phyloP scores from a whole-genome alignment of 805 yeast genomes.

The Zygotorulaspora danielsina region DNA sequence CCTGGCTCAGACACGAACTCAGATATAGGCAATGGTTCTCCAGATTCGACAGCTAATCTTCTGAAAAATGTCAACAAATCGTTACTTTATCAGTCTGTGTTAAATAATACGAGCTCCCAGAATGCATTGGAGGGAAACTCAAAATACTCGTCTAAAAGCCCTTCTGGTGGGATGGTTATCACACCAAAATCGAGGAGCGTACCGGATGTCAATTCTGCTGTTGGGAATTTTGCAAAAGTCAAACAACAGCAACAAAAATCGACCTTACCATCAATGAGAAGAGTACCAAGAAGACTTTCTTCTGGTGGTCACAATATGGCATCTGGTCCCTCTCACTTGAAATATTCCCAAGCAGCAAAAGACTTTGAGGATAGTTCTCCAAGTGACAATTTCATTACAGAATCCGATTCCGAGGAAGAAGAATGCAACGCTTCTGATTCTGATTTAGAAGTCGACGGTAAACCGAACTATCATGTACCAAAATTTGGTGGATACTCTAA shows the following conservation, averaged over 20 bases:
- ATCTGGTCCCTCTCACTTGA: constrained; percentile 18
- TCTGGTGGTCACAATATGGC: constrained; percentile 5
- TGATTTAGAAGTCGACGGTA: constrained; percentile 24
- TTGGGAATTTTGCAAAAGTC: constrained; percentile 30
- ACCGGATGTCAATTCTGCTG: constrained; percentile 32
- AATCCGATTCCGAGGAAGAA: constrained; percentile 14
- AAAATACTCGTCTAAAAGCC: constrained; percentile 8
- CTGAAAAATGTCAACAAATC: constrained; percentile 31
- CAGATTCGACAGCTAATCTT: constrained; percentile 27
- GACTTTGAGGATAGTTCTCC: constrained; percentile 6
- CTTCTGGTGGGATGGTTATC: constrained; percentile 29
- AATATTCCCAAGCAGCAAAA: constrained; percentile 14
- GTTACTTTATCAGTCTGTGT: constrained; percentile 24
- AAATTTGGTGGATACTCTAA: constrained; percentile 72
- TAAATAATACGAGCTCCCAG: constrained; percentile 20
- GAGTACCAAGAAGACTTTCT: constrained; percentile 24
- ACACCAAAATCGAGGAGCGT: constrained; percentile 35
- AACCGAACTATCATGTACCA: constrained; percentile 33
- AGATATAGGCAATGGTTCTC: constrained; percentile 6
- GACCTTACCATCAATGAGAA: constrained; percentile 34
- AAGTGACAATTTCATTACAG: constrained; percentile 10
- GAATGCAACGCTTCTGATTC: constrained; percentile 16
- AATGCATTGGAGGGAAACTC: constrained; percentile 22
- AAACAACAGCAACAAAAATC: constrained; percentile 27
- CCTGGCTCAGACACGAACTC: constrained; percentile 13